Evolutionary conservation across 2,329 filamentous ascomycete genomes (phyloP).

Genomic region (Ophiosphaerella herpotricha): DNA sequence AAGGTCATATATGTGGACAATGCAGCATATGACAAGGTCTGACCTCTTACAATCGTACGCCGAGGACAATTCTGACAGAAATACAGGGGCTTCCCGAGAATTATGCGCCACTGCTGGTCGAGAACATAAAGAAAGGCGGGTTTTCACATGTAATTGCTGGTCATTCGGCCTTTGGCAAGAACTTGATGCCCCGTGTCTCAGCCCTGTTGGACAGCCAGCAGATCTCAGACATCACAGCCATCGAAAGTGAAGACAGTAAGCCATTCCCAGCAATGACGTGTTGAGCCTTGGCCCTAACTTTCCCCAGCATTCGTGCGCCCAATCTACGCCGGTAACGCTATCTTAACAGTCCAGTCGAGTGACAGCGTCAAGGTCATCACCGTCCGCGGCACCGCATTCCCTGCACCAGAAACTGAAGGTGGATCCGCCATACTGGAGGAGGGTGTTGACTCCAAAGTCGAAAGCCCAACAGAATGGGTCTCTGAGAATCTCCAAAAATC

Average conservation of each 20-base stretch:
- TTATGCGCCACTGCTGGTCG: conserved; percentile 87
- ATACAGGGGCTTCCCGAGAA: conserved; percentile 81
- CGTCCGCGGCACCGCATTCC: conserved; percentile 90
- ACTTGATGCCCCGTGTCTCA: conserved; percentile 85
- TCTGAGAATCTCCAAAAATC: conserved; percentile 92
- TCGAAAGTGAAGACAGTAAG: conserved; percentile 84
- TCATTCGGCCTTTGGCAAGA: conserved; percentile 97
- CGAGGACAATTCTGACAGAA: conserved; percentile 8
- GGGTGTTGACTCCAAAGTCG: conserved; percentile 80
- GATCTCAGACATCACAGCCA: conserved; percentile 85
- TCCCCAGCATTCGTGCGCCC: conserved; percentile 79
- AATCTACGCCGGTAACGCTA: conserved; percentile 97
- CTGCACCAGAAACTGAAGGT: conserved; percentile 70
- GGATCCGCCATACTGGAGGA: conserved; percentile 79
- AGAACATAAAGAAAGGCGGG: conserved; percentile 95
- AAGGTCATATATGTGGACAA: conserved; percentile 92
- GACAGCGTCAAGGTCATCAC: conserved; percentile 89
- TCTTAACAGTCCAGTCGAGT: conserved; percentile 89
- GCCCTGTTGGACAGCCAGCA: conserved; percentile 91
- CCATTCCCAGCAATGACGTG: conserved; percentile 6
- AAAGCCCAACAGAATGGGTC: conserved; percentile 81
- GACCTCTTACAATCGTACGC: neutral
- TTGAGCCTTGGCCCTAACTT: conserved; percentile 5
- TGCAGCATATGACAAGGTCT: conserved; percentile 86
- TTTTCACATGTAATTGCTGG: conserved; percentile 91